Conservation (phyloP, 148 eudicot species). For the Silene latifolia region DNA sequence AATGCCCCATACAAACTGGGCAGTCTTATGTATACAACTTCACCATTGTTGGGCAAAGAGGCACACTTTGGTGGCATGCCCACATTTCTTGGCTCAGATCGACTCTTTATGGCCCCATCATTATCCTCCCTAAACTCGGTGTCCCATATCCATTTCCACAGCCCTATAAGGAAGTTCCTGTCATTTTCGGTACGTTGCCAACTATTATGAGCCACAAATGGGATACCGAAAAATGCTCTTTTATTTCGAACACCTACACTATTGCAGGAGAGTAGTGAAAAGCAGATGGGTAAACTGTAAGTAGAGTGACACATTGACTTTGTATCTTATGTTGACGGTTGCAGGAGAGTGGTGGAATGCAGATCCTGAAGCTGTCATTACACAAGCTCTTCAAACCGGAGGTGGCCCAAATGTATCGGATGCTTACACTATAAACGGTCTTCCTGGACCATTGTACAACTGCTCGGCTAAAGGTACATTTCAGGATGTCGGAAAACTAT, state of each 20-base stretch:
- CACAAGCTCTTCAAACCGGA: constrained; percentile 46
- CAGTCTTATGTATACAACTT: constrained; percentile 49
- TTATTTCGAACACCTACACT: too few species aligned
- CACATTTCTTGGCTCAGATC: constrained; percentile 59
- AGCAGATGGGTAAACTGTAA: too few species aligned
- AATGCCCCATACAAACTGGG: constrained; percentile 52
- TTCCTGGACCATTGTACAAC: constrained; percentile 56
- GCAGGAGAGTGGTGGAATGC: constrained; percentile 60
- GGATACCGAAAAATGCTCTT: not conserved
- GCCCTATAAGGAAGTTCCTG: constrained; percentile 45
- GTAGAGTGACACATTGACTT: too few species aligned
- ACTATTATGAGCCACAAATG: not conserved
- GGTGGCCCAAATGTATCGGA: constrained; percentile 53
- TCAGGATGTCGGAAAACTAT: not conserved
- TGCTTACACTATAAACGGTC: constrained; percentile 53
- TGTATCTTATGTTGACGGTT: not conserved
- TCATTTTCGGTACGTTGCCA: constrained; percentile 35
- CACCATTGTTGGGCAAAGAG: constrained; percentile 52
- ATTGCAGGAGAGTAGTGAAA: too few species aligned
- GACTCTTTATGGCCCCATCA: constrained; percentile 47
- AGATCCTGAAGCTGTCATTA: constrained; percentile 44
- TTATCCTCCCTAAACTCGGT: constrained; percentile 50
- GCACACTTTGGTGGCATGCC: constrained; percentile 57
- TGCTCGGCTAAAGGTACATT: constrained; percentile 42
- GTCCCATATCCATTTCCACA: constrained; percentile 42